Evolutionary conservation across 176 grass and related monocot species (phyloP), one percentile per base, ranked within the genome.

Genomic region (Oryza meridionalis): DNA sequence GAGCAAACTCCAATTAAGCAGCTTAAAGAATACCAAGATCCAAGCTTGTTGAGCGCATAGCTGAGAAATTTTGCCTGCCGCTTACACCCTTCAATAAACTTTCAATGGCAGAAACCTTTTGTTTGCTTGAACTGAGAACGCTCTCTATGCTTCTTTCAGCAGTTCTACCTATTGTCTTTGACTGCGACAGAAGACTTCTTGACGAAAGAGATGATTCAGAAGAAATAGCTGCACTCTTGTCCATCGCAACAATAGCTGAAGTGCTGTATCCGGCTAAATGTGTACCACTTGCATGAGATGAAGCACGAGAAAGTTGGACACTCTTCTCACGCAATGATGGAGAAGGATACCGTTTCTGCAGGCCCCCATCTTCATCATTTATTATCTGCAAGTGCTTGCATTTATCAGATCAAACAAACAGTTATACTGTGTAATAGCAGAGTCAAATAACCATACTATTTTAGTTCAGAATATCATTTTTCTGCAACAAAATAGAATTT

Each of bases 91-190:
- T 97, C 94, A 94, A 79, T 62, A 94, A 86, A 85, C 90, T 94
- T 84, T 94, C 86, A 82, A 94, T 97, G 61, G 94, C 94, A n/a
- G 92, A 94, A 73, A 97, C 92, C 46, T 97, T 97, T 84, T 97
- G 88, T 88, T 97, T 92, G 77, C 94, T 97, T 44, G 94, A 88
- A 85, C 83, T 86, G 81, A 94, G 90, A 72, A 94, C 81, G 44
- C 84, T 92, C 59, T 97, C 88, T 73, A 91, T 84, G 74, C 92
- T 97, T 90, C 90, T 91, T 85, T 91, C 94, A 67, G 88, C 25
- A 70, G 68, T 49, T 89, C 91, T 97, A 11, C 82, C 49, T 58
- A 70, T 77, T 72, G 81, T 49, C 37, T 94, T 97, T 21, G 90
- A 91, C 74, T 90, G 94, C 53, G 84, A 89, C 38, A 91, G 77